These are phyloP conservation scores for Aspergillus ostianus DNA, from an alignment of 495 filamentous ascomycete genomes.

Conservation along the genomic window DNA sequence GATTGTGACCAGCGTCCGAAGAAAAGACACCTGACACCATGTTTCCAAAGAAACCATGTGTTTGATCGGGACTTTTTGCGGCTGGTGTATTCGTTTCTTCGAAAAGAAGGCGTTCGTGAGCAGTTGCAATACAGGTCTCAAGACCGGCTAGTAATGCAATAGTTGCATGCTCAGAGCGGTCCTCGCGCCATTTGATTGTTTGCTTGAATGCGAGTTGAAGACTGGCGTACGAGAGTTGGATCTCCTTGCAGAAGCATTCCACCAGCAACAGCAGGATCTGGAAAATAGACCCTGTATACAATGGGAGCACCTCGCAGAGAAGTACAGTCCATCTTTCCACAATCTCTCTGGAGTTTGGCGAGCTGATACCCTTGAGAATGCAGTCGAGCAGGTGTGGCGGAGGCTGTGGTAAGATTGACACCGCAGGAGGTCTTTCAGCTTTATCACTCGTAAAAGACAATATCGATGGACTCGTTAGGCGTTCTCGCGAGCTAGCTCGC, in stretches of 20 bases:
- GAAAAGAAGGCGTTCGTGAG: conserved; percentile 76
- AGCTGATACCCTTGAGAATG: conserved; percentile 77
- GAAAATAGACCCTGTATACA: conserved; percentile 80
- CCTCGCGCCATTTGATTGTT: conserved; percentile 43
- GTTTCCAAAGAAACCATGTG: conserved; percentile 91
- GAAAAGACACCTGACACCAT: conserved; percentile 94
- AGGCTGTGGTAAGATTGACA: conserved; percentile 48
- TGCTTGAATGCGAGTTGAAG: conserved; percentile 45
- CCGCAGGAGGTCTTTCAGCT: conserved; percentile 35
- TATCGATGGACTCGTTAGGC: conserved; percentile 45
- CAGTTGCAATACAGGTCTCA: conserved; percentile 83
- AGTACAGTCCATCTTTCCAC: conserved; percentile 90
- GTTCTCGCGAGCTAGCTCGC: conserved; percentile 45
- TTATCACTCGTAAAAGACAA: conserved; percentile 50
- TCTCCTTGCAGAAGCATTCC: conserved; percentile 79
- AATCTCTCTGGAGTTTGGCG: conserved; percentile 67
- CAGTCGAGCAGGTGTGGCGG: conserved; percentile 77
- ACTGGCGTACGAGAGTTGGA: conserved; percentile 67
- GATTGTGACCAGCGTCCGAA: conserved; percentile 69
- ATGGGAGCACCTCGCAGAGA: conserved; percentile 77
- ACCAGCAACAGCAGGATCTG: conserved; percentile 88
- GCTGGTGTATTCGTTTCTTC: conserved; percentile 68
- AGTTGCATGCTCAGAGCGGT: conserved; percentile 45
- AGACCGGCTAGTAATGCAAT: conserved; percentile 83
- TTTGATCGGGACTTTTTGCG: conserved; percentile 77